Conservation (phyloP, 768 basidiomycete genomes). For the Dioszegia crocea region DNA sequence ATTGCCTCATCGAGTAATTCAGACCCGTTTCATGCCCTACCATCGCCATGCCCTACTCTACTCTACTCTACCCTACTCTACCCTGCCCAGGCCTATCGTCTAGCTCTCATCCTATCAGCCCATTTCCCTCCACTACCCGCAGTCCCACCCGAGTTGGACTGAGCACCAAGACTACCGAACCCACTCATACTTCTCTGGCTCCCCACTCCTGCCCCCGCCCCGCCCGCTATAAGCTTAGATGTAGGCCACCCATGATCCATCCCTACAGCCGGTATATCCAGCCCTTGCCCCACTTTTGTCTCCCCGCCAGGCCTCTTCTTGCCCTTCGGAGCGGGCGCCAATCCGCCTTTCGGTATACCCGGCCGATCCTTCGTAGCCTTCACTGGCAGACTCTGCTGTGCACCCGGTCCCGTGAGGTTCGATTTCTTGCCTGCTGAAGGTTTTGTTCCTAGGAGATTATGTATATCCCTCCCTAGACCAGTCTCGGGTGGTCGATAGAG, state of each 20-base stretch:
- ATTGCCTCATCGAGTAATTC: background rate
- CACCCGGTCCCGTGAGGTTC: background rate
- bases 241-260: slow-evolving; percentile 9
- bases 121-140: slow-evolving; percentile 19
- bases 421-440: background rate
- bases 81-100: slow-evolving; percentile 4
- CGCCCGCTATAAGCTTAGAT: background rate
- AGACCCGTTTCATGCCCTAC: background rate
- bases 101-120: slow-evolving; percentile 28
- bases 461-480: background rate
- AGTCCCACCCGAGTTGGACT: background rate
- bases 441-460: background rate
- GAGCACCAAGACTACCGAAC: slow-evolving; percentile 1
- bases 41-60: no score
- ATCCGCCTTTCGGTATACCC: slow-evolving; percentile 19
- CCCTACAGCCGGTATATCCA: background rate
- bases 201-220: background rate
- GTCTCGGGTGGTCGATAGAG: background rate
- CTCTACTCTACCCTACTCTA: no score
- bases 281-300: background rate
- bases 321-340: slow-evolving; percentile 22
- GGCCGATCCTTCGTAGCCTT: slow-evolving; percentile 29
- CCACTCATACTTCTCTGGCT: background rate
- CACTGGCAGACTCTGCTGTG: slow-evolving; percentile 10
- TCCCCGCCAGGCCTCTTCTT: slow-evolving; percentile 1